A percentile compares a stretch with the other conserved stretches of the same genome.
These are phyloP conservation scores for Umbelopsis vinacea DNA, from an alignment of 192 early-diverging fungal genomes.

Conservation along the genomic window DNA sequence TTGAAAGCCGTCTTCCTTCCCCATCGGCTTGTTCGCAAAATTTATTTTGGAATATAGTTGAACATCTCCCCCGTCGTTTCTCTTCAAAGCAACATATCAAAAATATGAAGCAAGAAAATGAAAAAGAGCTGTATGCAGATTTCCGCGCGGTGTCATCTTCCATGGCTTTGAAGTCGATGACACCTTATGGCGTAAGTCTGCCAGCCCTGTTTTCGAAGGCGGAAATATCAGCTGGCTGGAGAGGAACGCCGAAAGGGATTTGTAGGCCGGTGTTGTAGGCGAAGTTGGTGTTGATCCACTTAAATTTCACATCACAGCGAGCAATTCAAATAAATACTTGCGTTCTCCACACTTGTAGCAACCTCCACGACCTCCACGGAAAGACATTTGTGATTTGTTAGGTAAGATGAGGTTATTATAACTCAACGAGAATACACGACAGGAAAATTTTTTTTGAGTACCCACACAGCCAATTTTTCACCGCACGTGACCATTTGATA, in stretches of 20 bases:
- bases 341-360: slow-evolving; percentile 49
- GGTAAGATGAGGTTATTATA: slow-evolving; percentile 16
- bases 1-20: slow-evolving; percentile 2
- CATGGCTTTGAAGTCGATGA: not conserved
- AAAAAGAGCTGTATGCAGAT: not conserved
- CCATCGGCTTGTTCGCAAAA: slow-evolving; percentile 20
- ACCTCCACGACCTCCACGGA: slow-evolving; percentile 36
- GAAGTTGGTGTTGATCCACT: not conserved
- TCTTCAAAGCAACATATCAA: slow-evolving; percentile 23
- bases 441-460: not conserved
- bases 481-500: no score
- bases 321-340: slow-evolving; percentile 27
- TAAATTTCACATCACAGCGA: not conserved
- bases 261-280: not conserved
- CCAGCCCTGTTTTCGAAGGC: not conserved
- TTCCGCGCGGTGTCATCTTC: not conserved
- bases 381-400: slow-evolving; percentile 35
- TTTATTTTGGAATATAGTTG: slow-evolving; percentile 21
- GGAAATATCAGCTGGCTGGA: not conserved
- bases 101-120: slow-evolving; percentile 17
- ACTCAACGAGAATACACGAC: slow-evolving; percentile 22
- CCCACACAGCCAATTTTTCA: not conserved
- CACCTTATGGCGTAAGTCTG: slow-evolving; percentile 16
- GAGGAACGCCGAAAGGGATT: slow-evolving; percentile 4
- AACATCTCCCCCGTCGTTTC: slow-evolving; percentile 19